These are phyloP conservation scores for Chaetomiaceae sp. DNA, from an alignment of 2,329 filamentous ascomycete species.

Conservation along the genomic window DNA sequence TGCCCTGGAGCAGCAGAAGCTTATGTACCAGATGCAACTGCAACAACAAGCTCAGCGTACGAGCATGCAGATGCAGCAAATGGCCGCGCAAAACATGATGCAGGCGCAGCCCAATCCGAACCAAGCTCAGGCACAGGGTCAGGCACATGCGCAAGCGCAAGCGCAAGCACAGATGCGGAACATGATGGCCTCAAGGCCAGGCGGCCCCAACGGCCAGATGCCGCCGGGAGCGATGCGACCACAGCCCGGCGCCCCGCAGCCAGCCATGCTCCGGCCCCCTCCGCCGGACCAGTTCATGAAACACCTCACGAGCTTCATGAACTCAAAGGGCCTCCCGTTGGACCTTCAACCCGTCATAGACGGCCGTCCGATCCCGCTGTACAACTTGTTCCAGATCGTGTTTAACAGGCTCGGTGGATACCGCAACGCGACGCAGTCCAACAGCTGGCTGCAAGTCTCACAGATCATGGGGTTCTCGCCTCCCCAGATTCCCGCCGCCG, in stretches of 20 bases:
- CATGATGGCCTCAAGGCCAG: slow-evolving; percentile 48
- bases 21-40: slow-evolving; percentile 64
- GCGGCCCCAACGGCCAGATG: slow-evolving; percentile 52
- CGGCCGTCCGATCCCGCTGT: slow-evolving; percentile 67
- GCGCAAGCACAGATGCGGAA: slow-evolving; percentile 27
- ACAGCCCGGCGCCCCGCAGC: slow-evolving; percentile 39
- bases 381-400: slow-evolving; percentile 71
- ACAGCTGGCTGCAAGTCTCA: slow-evolving; percentile 69
- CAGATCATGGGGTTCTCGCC: slow-evolving; percentile 56
- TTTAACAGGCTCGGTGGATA: slow-evolving; percentile 67
- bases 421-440: slow-evolving; percentile 61
- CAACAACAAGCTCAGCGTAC: slow-evolving; percentile 57
- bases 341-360: slow-evolving; percentile 68
- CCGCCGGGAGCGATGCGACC: slow-evolving; percentile 33
- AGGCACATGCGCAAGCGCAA: slow-evolving; percentile 4
- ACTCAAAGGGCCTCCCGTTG: slow-evolving; percentile 62
- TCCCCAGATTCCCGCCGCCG: slow-evolving; percentile 59
- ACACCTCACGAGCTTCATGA: slow-evolving; percentile 72
- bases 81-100: slow-evolving; percentile 27
- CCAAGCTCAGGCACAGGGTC: slow-evolving; percentile 13
- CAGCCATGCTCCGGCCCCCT: slow-evolving; percentile 32
- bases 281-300: slow-evolving; percentile 70
- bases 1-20: slow-evolving; percentile 65
- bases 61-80: slow-evolving; percentile 37
- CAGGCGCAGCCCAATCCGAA: slow-evolving; percentile 13